Conservation (phyloP, 768 basidiomycete species). For the Leccinum obscurum region DNA sequence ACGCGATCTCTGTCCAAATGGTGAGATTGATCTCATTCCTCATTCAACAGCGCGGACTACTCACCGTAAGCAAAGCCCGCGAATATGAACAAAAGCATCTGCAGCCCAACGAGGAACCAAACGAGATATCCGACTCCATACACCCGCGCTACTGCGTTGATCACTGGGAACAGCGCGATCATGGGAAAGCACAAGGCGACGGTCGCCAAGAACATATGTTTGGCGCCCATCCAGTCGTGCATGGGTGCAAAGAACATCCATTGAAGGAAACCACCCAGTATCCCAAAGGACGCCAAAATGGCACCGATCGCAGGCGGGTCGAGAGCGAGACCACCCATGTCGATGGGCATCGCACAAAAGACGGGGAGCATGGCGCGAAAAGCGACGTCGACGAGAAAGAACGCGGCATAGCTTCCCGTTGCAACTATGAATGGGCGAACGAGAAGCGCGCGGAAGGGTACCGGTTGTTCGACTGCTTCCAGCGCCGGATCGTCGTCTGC, state of each 20-base stretch:
- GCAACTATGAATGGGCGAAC: conserved; percentile 55
- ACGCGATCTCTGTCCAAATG: conserved; percentile 51
- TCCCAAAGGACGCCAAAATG: conserved; percentile 26
- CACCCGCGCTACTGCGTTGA: no score
- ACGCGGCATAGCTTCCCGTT: conserved; percentile 57
- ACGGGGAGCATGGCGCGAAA: conserved; percentile 46
- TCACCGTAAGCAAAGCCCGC: no score
- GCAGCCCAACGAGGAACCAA: no score
- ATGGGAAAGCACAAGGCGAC: no score
- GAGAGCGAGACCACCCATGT: conserved; percentile 30
- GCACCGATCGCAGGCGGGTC: conserved; percentile 32
- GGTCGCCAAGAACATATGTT: no score
- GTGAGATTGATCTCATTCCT: background rate
- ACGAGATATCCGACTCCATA: no score
- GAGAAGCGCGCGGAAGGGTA: conserved; percentile 51
- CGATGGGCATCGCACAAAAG: conserved; percentile 33
- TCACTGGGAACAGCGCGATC: no score
- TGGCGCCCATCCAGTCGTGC: conserved; percentile 35
- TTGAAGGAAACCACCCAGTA: conserved; percentile 47
- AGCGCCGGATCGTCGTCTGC: background rate
- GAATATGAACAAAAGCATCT: no score
- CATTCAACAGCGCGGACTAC: background rate
- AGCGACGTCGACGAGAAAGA: conserved; percentile 64
- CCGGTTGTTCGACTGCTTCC: conserved; percentile 22
- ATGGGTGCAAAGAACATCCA: conserved; percentile 59